Base-by-base conservation (phyloP, 768 basidiomycete genomes). In the Russula emetica region DNA sequence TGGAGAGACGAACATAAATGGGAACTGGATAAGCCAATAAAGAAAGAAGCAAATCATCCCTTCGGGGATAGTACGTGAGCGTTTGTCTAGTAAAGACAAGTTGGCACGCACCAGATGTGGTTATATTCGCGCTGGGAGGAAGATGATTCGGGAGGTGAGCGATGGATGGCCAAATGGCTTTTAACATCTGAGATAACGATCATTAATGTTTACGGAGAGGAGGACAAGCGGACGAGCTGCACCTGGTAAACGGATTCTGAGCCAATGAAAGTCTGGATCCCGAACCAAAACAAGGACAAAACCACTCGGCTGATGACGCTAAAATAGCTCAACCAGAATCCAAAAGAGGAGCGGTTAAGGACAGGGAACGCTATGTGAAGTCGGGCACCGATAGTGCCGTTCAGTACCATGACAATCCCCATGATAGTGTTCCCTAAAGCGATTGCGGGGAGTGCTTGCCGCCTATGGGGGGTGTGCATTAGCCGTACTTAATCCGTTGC, bases 321-420 rank as follows among this genome's bases (percentile, higher is more conserved):
- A 73, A 93, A 93, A 75, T 92, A 94, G 71, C 90, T 89, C 69
- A 94, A 82, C 85, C 88, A 94, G 76, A 92, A 94, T 2, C 93
- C 92, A 69, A 94, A 90, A 0, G 88, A 92, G 2, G 92, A 91
- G 18, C 92, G 80, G 68, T 87, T 90, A n/a, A 92, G 78, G 55
- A 94, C 81, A 1, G 84, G 81, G 71, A 92, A 92, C 0, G 88
- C 83, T 28, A 93, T 76, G 68, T 90, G 90, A 51, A 91, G 80
- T 22, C 87, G 82, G 28, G 91, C 87, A 28, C 92, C 90, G 30
- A 84, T 80, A 5, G 87, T 85, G 55, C 92, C 92, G 70, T 92
- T 94, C 54, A 89, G 76, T 1, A 91, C 83, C 78, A 93, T 84
- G 22, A 85, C 83, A 61, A 83, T 74, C 2, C 87, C 83, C 63